phyloP scores from a whole-genome alignment of 2,329 filamentous ascomycete species.

The Paecilomyces fulvus region DNA sequence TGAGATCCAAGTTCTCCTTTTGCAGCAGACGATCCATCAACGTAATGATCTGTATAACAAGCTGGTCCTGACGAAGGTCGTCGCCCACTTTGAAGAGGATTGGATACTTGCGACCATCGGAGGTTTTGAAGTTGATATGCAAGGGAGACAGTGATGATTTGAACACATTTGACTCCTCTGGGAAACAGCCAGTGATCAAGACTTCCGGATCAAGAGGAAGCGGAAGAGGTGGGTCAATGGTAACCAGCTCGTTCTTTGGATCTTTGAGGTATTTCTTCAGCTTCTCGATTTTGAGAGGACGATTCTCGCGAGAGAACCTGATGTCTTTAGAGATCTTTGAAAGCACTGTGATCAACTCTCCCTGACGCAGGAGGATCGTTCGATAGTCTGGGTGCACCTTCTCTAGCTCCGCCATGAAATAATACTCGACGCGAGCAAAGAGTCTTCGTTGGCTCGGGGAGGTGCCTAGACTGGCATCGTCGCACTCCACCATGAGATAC shows the following conservation, averaged over 20 bases:
- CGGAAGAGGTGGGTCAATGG: slow-evolving; percentile 77
- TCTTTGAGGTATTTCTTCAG: slow-evolving; percentile 80
- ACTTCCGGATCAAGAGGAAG: slow-evolving; percentile 82
- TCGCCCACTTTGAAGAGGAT: slow-evolving; percentile 97
- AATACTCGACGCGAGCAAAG: slow-evolving; percentile 87
- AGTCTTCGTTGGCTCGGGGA: slow-evolving; percentile 68
- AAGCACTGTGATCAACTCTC: slow-evolving; percentile 77
- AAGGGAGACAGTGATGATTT: slow-evolving; percentile 91
- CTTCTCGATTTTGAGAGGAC: slow-evolving; percentile 70
- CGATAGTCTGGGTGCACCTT: slow-evolving; percentile 65
- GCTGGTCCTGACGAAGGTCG: slow-evolving; percentile 89
- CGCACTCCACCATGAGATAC: slow-evolving; percentile 98
- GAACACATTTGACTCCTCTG: slow-evolving; percentile 84
- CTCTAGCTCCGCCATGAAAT: slow-evolving; percentile 87
- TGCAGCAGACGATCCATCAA: slow-evolving; percentile 93
- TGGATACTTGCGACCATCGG: slow-evolving; percentile 68
- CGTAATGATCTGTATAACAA: slow-evolving; percentile 95
- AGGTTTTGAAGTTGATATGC: slow-evolving; percentile 81
- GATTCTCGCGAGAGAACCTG: slow-evolving; percentile 67
- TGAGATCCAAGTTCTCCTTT: slow-evolving; percentile 93
- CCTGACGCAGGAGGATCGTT: slow-evolving; percentile 72
- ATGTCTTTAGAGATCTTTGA: slow-evolving; percentile 86
- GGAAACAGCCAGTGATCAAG: slow-evolving; percentile 66
- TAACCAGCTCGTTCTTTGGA: slow-evolving; percentile 77
- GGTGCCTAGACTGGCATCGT: slow-evolving; percentile 70